Base-by-base conservation (phyloP, 306 rosid genomes). In the Canavalia gladiata region DNA sequence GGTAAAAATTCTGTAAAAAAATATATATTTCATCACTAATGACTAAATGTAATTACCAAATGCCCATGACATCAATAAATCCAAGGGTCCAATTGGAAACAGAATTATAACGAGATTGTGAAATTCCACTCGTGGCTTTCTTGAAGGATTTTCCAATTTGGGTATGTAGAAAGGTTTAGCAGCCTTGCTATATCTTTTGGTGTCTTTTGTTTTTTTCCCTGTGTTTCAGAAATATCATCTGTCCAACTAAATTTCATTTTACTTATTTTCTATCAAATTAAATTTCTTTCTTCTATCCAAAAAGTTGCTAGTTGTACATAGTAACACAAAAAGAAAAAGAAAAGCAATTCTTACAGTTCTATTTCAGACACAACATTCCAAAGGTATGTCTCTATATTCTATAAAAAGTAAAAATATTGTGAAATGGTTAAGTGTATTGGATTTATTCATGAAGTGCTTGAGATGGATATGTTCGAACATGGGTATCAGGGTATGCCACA, bases 1-100 rank as follows among this genome's bases (percentile, higher is more conserved):
- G 69, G 56, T 43, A 49, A 78, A 63, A 79, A 18, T 18, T 18
- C 37, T 37, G 28, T 25, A 75, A 56, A 64, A 47, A 81, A 85
- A 5, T 45, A 3, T 50, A 63, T 54, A 0, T 43, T 72, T 74
- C 73, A 82, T 8, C 25, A 59, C 3, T 6, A 76, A 18, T 46
- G 30, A 80, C 59, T 57, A n/a, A 52, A 42, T 33, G 55, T 9
- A 71, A 64, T 56, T 64, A 25, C 49, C 58, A 79, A 59, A 55
- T 46, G 37, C 5, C 74, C 75, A 18, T 52, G 46, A 84, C 68
- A 84, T 68, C 69, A 80, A 52, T 57, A 69, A 60, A 75, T 12
- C 43, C n/a, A 63, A 54, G 52, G 80, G 65, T 11, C 28, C 49
- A 13, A 25, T 58, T 7, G 39, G 42, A 57, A 57, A 28, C 12